Evolutionary conservation across 805 yeast genomes (phyloP).

Genomic region (Myxozyma lipomycoides): DNA sequence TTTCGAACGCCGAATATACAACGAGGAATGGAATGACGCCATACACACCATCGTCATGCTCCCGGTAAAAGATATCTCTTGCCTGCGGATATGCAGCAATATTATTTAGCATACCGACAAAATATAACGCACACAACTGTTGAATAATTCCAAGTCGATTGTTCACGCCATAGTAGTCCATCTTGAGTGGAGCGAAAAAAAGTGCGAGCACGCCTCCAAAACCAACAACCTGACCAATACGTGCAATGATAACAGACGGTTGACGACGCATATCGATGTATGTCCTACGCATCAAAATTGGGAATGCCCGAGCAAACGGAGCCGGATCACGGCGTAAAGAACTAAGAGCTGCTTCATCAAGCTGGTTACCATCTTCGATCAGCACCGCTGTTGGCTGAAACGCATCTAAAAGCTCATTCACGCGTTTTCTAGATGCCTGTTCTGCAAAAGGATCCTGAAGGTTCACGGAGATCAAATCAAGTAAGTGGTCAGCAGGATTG

Average conservation of each 20-base stretch:
- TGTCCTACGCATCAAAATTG: slow-evolving; percentile 40
- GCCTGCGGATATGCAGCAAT: slow-evolving; percentile 71
- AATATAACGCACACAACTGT: slow-evolving; percentile 66
- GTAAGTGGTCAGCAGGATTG: slow-evolving; percentile 69
- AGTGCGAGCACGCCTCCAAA: slow-evolving; percentile 63
- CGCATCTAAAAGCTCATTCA: slow-evolving; percentile 37
- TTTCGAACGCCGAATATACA: slow-evolving; percentile 56
- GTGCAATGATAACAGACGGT: slow-evolving; percentile 57
- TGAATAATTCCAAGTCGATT: slow-evolving; percentile 75
- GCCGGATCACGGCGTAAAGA: slow-evolving; percentile 38
- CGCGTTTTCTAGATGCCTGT: slow-evolving; percentile 41
- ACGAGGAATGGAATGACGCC: slow-evolving; percentile 60
- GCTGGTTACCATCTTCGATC: neutral
- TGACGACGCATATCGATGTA: slow-evolving; percentile 46
- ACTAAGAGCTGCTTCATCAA: slow-evolving; percentile 32
- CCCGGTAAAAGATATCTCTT: slow-evolving; percentile 71
- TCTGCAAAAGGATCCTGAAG: slow-evolving; percentile 46
- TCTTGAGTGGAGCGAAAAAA: slow-evolving; percentile 58
- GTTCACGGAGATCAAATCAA: slow-evolving; percentile 64
- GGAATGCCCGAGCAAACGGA: slow-evolving; percentile 37
- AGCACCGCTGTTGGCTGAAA: slow-evolving; percentile 4
- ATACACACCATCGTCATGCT: slow-evolving; percentile 67
- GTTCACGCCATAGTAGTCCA: slow-evolving; percentile 48
- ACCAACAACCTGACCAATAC: slow-evolving; percentile 61
- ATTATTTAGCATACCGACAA: slow-evolving; percentile 75